Conservation (phyloP, 352 stramenopile genomes). For the Blastocystis sp. region DNA sequence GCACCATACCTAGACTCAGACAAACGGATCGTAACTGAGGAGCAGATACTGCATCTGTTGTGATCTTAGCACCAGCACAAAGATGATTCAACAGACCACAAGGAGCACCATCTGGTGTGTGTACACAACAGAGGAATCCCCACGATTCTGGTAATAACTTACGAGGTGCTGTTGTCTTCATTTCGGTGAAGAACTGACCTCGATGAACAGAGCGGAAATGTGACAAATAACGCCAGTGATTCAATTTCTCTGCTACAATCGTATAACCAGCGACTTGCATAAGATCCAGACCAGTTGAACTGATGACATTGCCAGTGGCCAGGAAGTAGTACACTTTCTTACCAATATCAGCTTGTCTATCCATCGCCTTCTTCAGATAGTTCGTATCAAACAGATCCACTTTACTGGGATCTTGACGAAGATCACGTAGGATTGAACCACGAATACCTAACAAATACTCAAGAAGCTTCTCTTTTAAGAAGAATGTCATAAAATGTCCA, state of each 20-base stretch:
- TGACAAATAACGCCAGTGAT: slow-evolving; percentile 95
- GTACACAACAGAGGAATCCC: slow-evolving; percentile 92
- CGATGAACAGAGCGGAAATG: slow-evolving; percentile 97
- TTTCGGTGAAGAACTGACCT: slow-evolving; percentile 98
- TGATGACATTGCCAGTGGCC: slow-evolving; percentile 94
- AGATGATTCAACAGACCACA: slow-evolving; percentile 97
- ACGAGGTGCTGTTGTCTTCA: slow-evolving; percentile 96
- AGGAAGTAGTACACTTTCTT: slow-evolving; percentile 94
- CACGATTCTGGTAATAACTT: slow-evolving; percentile 96
- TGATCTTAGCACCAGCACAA: slow-evolving; percentile 70
- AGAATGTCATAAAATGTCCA: slow-evolving; percentile 72
- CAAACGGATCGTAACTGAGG: neutral
- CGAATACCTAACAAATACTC: slow-evolving; percentile 77
- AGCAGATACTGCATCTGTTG: slow-evolving; percentile 1
- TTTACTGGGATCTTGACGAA: slow-evolving; percentile 69
- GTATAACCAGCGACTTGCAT: slow-evolving; percentile 93
- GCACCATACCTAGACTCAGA: slow-evolving; percentile 1
- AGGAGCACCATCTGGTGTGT: slow-evolving; percentile 93
- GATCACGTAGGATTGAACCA: slow-evolving; percentile 70
- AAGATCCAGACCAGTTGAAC: slow-evolving; percentile 89
- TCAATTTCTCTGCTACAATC: slow-evolving; percentile 97
- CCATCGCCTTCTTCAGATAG: slow-evolving; percentile 85
- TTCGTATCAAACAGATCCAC: slow-evolving; percentile 47
- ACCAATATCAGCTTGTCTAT: slow-evolving; percentile 79
- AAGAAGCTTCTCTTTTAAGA: slow-evolving; percentile 96